Conservation (phyloP, 2,329 filamentous ascomycete species). For the Trichoderma brevicompactum region DNA sequence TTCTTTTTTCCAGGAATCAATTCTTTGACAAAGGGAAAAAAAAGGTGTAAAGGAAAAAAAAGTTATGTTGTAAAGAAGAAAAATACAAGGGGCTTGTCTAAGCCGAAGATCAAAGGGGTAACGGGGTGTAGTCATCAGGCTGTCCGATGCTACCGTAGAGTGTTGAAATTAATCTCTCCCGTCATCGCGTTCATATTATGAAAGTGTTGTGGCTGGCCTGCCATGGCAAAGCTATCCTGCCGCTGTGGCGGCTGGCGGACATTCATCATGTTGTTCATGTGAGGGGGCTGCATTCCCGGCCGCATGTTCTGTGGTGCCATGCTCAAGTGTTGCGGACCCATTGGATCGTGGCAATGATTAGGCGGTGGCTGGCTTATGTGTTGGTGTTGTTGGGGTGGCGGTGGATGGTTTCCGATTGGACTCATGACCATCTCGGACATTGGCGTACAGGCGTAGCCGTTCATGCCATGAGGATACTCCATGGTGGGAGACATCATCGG, state of each 20-base stretch:
- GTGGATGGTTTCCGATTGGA: conserved; percentile 45
- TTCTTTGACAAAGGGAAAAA: conserved; percentile 23
- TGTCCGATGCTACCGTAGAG: conserved; percentile 25
- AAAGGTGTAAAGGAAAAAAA: neutral
- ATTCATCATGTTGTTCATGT: conserved; percentile 39
- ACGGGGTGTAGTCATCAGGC: neutral
- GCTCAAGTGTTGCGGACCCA: conserved; percentile 38
- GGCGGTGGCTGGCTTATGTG: conserved; percentile 42
- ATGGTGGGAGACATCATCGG: conserved; percentile 57
- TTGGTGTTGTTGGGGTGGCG: conserved; percentile 36
- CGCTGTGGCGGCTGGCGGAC: conserved; percentile 38
- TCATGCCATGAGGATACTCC: conserved; percentile 53
- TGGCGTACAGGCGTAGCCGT: conserved; percentile 49
- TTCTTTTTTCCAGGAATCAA: neutral
- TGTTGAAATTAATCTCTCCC: conserved; percentile 38
- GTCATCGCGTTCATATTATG: conserved; percentile 45
- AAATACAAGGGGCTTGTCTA: conserved; percentile 17
- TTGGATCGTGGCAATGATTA: conserved; percentile 39
- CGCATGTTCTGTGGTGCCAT: conserved; percentile 35
- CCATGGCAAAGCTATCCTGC: conserved; percentile 43
- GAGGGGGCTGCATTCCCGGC: conserved; percentile 36
- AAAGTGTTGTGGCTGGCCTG: conserved; percentile 47
- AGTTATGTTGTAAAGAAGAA: neutral
- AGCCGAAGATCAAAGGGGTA: conserved; percentile 3
- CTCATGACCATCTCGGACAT: conserved; percentile 61